Conservation (phyloP, 495 filamentous ascomycete genomes). For the Penicillium cataractarum region DNA sequence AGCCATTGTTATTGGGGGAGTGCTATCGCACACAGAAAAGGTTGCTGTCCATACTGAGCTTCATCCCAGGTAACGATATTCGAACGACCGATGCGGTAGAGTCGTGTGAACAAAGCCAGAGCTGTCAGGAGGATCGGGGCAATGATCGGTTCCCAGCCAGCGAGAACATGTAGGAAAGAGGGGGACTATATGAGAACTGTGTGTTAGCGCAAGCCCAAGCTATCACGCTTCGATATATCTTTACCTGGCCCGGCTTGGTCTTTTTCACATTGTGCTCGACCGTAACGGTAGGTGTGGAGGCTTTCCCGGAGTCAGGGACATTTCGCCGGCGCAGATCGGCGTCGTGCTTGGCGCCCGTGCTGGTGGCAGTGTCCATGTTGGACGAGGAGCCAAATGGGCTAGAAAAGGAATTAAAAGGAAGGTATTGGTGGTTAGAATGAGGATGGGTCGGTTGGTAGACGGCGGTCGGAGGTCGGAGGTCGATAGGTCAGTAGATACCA, state of each 20-base stretch:
- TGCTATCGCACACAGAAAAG: conserved; percentile 16
- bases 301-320: conserved; percentile 56
- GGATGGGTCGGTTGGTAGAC: conserved; percentile 4
- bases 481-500: conserved; percentile 5
- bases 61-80: conserved; percentile 99
- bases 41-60: conserved; percentile 71
- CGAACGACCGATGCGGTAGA: conserved; percentile 94
- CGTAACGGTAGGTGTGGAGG: conserved; percentile 36
- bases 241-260: conserved; percentile 44
- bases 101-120: conserved; percentile 88
- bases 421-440: not conserved
- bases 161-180: conserved; percentile 63
- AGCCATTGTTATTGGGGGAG: conserved; percentile 5
- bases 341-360: conserved; percentile 68
- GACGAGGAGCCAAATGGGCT: conserved; percentile 30
- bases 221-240: not conserved
- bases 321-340: conserved; percentile 77
- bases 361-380: conserved; percentile 45
- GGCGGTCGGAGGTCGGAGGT: conserved; percentile 5
- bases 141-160: conserved; percentile 83
- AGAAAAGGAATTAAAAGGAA: conserved; percentile 3
- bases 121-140: conserved; percentile 87
- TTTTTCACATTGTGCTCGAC: conserved; percentile 66
- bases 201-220: not conserved
- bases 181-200: conserved; percentile 31